phyloP scores from a whole-genome alignment of 176 grass and related monocot species.

The Carex myosuroides region DNA sequence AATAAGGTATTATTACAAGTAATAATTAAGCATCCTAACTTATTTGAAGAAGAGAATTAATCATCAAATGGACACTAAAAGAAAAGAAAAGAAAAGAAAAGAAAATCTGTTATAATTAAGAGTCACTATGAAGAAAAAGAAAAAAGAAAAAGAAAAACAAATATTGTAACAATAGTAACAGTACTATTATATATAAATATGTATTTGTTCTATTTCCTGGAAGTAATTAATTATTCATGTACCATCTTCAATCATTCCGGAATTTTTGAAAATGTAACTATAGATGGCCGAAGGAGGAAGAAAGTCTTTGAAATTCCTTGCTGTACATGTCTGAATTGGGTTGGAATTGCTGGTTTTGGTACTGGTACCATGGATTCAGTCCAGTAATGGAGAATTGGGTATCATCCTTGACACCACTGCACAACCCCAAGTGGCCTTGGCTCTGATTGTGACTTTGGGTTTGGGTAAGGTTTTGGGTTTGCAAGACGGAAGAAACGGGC shows the following conservation, averaged over 20 bases:
- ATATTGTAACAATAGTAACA: constrained; percentile 10
- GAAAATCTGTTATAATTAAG: constrained; percentile 14
- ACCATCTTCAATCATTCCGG: background rate
- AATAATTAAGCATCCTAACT: background rate
- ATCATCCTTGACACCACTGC: constrained; percentile 22
- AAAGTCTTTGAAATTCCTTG: constrained; percentile 23
- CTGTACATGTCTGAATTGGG: constrained; percentile 16
- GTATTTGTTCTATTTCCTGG: constrained; percentile 3
- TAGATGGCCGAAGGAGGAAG: constrained; percentile 17
- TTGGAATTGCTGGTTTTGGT: constrained; percentile 19
- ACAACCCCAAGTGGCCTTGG: background rate
- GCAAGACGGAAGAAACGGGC: constrained; percentile 12
- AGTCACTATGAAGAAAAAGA: background rate
- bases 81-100: constrained; percentile 1
- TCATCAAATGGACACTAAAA: constrained; percentile 12
- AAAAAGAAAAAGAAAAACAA: background rate
- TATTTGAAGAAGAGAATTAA: constrained; percentile 15
- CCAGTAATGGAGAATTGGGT: constrained; percentile 12
- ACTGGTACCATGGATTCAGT: constrained; percentile 15
- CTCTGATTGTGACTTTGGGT: background rate
- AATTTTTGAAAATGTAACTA: constrained; percentile 15
- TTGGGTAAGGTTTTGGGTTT: constrained; percentile 18
- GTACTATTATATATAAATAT: constrained; percentile 4
- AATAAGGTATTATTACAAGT: constrained; percentile 4
- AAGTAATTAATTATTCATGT: constrained; percentile 18